Conservation (phyloP, 805 yeast genomes). For the Zygotorulaspora chibaensis region DNA sequence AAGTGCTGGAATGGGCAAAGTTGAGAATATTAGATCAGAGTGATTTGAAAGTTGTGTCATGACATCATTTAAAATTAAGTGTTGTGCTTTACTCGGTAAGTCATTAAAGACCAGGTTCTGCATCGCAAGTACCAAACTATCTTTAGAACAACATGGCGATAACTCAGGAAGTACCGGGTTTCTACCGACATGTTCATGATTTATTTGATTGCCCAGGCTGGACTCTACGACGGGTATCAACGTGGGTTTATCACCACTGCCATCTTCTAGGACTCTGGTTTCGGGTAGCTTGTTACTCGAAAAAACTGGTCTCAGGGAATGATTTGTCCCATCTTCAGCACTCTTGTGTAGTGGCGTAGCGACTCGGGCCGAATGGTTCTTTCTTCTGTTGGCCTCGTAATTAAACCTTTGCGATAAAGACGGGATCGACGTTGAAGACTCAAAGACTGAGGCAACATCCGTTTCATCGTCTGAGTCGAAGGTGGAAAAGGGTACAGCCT, state of each 20-base stretch:
- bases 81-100: constrained; percentile 89
- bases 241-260: constrained; percentile 63
- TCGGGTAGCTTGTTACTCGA: constrained; percentile 70
- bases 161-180: constrained; percentile 23
- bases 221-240: constrained; percentile 48
- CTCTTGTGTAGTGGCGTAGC: constrained; percentile 3
- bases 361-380: constrained; percentile 2
- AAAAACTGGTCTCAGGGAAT: constrained; percentile 49
- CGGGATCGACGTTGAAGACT: constrained; percentile 13
- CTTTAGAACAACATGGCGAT: constrained; percentile 34
- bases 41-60: constrained; percentile 59
- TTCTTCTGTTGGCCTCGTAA: constrained; percentile 15
- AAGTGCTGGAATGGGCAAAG: constrained; percentile 81
- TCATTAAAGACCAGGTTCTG: constrained; percentile 63
- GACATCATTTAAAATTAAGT: constrained; percentile 78
- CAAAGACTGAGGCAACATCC: constrained; percentile 24
- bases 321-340: constrained; percentile 9
- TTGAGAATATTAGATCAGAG: constrained; percentile 78
- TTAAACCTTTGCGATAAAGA: constrained; percentile 11
- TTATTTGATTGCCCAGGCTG: constrained; percentile 5
- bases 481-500: constrained; percentile 31
- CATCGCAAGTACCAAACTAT: constrained; percentile 35
- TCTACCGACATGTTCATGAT: constrained; percentile 7
- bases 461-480: constrained; percentile 30
- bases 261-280: constrained; percentile 62